phyloP scores from a whole-genome alignment of 2,329 filamentous ascomycete genomes.

The Colletotrichum caudatum region DNA sequence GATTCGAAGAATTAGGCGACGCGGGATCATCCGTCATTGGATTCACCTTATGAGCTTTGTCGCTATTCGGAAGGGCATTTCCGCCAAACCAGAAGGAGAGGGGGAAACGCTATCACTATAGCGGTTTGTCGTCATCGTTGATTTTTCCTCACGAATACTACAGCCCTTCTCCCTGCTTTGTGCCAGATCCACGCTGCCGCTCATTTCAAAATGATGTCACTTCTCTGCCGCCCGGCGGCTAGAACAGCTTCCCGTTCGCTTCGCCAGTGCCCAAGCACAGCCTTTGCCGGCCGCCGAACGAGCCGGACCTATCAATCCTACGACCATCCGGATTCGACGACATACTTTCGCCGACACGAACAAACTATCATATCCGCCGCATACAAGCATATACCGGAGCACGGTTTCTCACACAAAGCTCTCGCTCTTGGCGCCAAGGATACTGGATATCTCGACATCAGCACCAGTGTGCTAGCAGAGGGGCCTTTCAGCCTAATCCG shows the following conservation, averaged over 20 bases:
- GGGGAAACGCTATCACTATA: neutral
- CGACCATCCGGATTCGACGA: conserved; percentile 71
- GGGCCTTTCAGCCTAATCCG: conserved; percentile 85
- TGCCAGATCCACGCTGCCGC: neutral
- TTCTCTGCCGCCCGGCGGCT: conserved; percentile 17
- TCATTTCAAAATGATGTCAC: conserved; percentile 9
- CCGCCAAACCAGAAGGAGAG: neutral
- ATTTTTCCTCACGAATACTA: neutral
- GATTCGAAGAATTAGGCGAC: neutral
- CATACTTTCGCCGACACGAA: conserved; percentile 77
- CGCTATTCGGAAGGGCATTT: neutral
- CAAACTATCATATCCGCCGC: conserved; percentile 84
- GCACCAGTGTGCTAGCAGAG: conserved; percentile 82
- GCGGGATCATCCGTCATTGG: conserved; percentile 4
- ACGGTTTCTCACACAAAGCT: conserved; percentile 83
- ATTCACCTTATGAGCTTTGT: neutral
- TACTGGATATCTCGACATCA: conserved; percentile 87
- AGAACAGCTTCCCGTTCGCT: conserved; percentile 15
- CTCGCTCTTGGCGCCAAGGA: conserved; percentile 84
- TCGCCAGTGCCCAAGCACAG: conserved; percentile 7
- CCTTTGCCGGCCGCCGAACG: neutral
- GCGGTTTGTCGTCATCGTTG: neutral
- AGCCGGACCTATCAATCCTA: conserved; percentile 76
- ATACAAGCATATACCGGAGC: conserved; percentile 78
- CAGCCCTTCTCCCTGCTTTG: neutral